phyloP scores from a whole-genome alignment of 108 stramenopile genomes.

The Cyclotella sp. region DNA sequence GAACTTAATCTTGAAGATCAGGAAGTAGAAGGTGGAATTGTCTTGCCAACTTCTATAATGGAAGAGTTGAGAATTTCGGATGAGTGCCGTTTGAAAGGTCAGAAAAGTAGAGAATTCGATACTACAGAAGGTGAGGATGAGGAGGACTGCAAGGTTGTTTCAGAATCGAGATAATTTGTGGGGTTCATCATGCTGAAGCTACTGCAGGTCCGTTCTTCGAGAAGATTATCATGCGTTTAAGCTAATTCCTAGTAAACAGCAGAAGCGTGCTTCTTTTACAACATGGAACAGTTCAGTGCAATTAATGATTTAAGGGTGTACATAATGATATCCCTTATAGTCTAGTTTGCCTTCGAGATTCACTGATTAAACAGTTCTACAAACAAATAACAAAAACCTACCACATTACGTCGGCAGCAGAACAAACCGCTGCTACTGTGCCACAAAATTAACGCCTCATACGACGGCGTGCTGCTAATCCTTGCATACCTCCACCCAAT shows the following conservation, averaged over 20 bases:
- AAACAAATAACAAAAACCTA: too few relatives aligned
- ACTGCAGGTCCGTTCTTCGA: too few relatives aligned
- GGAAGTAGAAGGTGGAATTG: conserved; percentile 6
- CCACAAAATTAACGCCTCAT: conserved; percentile 14
- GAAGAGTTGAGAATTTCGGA: conserved; percentile 8
- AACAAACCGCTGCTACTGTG: too few relatives aligned
- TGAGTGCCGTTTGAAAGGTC: conserved; percentile 10
- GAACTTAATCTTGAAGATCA: conserved; percentile 17
- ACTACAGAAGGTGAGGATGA: conserved; percentile 5
- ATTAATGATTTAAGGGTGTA: too few relatives aligned
- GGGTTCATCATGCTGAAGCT: too few relatives aligned
- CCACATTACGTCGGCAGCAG: not conserved
- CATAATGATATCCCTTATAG: too few relatives aligned
- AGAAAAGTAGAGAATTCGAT: conserved; percentile 7
- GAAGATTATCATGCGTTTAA: too few relatives aligned
- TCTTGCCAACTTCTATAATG: conserved; percentile 1
- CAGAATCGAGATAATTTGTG: not conserved
- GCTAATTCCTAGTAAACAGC: too few relatives aligned
- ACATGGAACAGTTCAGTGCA: too few relatives aligned
- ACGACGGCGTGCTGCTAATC: conserved; percentile 22
- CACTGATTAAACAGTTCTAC: too few relatives aligned
- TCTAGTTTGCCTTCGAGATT: too few relatives aligned
- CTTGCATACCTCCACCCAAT: conserved; percentile 27
- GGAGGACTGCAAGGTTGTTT: not conserved
- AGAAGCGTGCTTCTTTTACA: too few relatives aligned